phyloP scores from a whole-genome alignment of 805 yeast genomes.

The Henningerozyma blattae region DNA sequence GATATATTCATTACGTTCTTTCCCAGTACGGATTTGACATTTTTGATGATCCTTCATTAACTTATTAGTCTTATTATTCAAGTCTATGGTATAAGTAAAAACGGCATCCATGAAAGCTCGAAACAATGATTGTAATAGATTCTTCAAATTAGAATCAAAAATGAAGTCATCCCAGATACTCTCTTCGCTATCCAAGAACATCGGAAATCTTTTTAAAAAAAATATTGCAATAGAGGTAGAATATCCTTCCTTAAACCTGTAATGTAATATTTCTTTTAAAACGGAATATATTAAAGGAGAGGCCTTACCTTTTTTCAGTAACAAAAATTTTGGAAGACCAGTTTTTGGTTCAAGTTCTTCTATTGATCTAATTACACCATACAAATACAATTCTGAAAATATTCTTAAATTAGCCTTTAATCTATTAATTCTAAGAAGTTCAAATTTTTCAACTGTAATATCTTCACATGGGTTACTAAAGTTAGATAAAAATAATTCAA shows the following conservation, averaged over 20 bases:
- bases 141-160: constrained; percentile 15
- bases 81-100: constrained; percentile 24
- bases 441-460: constrained; percentile 31
- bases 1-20: constrained; percentile 29
- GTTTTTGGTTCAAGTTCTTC: constrained; percentile 30
- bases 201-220: constrained; percentile 38
- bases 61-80: constrained; percentile 27
- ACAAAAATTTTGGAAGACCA: constrained; percentile 33
- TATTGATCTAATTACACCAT: constrained; percentile 40
- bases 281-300: constrained; percentile 33
- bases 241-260: constrained; percentile 26
- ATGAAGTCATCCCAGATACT: constrained; percentile 18
- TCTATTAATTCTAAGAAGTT: constrained; percentile 27
- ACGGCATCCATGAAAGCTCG: constrained; percentile 33
- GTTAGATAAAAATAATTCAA: constrained; percentile 31
- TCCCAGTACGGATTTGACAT: constrained; percentile 59
- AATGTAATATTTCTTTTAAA: constrained; percentile 33
- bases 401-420: constrained; percentile 39
- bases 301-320: constrained; percentile 22
- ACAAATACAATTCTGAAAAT: constrained; percentile 44
- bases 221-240: constrained; percentile 30
- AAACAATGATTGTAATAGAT: constrained; percentile 27
- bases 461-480: constrained; percentile 25
- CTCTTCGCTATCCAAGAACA: constrained; percentile 22
- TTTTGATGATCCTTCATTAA: constrained; percentile 33